phyloP scores from a whole-genome alignment of 768 basidiomycete species.

The Tricholoma saponaceum region DNA sequence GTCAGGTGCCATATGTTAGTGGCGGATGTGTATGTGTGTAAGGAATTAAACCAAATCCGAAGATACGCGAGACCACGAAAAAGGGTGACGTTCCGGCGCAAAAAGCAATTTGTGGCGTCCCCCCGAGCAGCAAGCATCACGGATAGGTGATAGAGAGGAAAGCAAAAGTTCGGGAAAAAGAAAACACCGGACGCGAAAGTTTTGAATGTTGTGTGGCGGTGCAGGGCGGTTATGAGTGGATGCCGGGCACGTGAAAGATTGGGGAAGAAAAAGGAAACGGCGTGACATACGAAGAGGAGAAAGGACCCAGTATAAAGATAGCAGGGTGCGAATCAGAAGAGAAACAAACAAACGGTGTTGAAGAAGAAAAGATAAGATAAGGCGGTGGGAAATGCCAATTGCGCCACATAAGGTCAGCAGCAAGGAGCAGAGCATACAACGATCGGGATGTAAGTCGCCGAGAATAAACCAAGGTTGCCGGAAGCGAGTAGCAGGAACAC shows the following conservation, averaged over 20 bases:
- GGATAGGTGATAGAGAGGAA: background rate
- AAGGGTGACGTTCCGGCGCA: background rate
- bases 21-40: too few species aligned
- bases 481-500: background rate
- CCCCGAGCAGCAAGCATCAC: background rate
- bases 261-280: background rate
- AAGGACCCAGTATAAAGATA: background rate
- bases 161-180: conserved; percentile 7
- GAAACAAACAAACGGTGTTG: background rate
- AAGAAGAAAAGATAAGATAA: background rate
- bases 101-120: conserved; percentile 6
- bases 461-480: background rate
- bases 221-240: conserved; percentile 6
- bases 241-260: background rate
- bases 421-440: too few species aligned
- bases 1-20: conserved; percentile 3
- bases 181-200: background rate
- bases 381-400: background rate
- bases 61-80: background rate
- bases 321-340: background rate
- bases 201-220: conserved; percentile 8
- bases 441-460: background rate
- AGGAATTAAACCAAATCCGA: conserved; percentile 9
- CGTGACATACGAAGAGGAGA: background rate
- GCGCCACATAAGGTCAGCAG: too few species aligned